These are phyloP conservation scores for Croton laevigatus DNA, from an alignment of 441 rosid species.

Conservation along the genomic window DNA sequence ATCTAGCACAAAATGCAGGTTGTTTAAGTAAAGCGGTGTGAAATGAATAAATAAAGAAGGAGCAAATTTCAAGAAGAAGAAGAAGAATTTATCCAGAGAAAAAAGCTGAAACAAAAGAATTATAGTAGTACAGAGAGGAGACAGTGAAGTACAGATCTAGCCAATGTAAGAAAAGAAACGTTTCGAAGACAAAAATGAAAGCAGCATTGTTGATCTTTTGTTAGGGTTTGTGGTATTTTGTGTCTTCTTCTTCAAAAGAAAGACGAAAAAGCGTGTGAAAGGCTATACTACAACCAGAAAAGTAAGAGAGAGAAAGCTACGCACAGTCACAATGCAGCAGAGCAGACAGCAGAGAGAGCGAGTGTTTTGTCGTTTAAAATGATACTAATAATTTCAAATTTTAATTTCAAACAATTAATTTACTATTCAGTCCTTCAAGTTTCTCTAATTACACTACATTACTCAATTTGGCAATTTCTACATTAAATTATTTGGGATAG, in stretches of 20 bases:
- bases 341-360: neutral
- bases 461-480: too few relatives aligned
- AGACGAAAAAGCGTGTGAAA: slow-evolving; percentile 9
- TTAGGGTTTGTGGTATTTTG: neutral
- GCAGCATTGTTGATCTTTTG: neutral
- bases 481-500: too few relatives aligned
- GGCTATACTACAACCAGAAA: neutral
- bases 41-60: slow-evolving; percentile 6
- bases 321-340: too few relatives aligned
- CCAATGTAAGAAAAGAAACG: slow-evolving; percentile 10
- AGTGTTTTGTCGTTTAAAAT: neutral
- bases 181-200: slow-evolving; percentile 8
- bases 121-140: neutral
- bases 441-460: too few relatives aligned
- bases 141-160: slow-evolving; percentile 35
- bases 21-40: neutral
- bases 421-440: too few relatives aligned
- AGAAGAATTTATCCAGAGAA: neutral
- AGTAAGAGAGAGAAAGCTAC: slow-evolving; percentile 1
- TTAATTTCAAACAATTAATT: too few relatives aligned
- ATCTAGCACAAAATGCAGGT: slow-evolving; percentile 35
- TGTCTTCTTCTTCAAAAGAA: neutral
- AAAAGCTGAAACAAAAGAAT: neutral
- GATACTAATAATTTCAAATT: too few relatives aligned
- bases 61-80: neutral